Evolutionary conservation across 306 rosid genomes (phyloP), one percentile per base, ranked within the genome.

Genomic region (Geum urbanum): DNA sequence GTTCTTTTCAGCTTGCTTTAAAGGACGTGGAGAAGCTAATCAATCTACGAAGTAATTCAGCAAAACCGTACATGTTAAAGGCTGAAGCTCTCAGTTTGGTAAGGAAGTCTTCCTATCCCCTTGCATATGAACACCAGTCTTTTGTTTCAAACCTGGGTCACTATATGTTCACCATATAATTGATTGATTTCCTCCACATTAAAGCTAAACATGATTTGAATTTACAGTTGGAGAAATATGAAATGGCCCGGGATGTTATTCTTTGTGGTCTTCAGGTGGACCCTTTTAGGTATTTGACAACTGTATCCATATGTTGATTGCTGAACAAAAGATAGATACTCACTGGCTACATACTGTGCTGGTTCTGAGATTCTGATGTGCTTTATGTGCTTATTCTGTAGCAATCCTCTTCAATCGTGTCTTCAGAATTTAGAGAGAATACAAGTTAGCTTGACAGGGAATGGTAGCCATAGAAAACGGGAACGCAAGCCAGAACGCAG

Each of bases 241-340:
- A 79, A 44, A 53, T 66, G 69, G 99, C 97, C 50, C 86, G 89
- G 73, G 99, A 87, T 80, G 94, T 77, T 69, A 86, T 94, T 80
- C 90, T 91, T 69, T 87, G 91, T 9, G 99, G 97, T 71, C 99
- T 94, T 80, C 97, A 91, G 76, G 77, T 87, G 61, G 89, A 94
- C 72, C 92, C 91, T 70, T 85, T 78, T 72, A 86, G 99, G 99
- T 94, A 86, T 74, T 75, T 39, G 66, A 63, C 15, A 14, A 49
- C 11, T 41, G 19, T 68, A n/a, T 74, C 67, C 74, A 67, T 77
- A 53, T 67, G 35, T 20, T 49, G 20, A 27, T 64, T 57, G 65
- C 22, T 56, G 10, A 44, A 43, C 32, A 71, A 18, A 18, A 48
- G 39, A 54, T 14, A n/a, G 5, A 76, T 32, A 66, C 69, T 71